Evolutionary conservation across 2,329 filamentous ascomycete species (phyloP).

Genomic region (Juglanconis oblonga): DNA sequence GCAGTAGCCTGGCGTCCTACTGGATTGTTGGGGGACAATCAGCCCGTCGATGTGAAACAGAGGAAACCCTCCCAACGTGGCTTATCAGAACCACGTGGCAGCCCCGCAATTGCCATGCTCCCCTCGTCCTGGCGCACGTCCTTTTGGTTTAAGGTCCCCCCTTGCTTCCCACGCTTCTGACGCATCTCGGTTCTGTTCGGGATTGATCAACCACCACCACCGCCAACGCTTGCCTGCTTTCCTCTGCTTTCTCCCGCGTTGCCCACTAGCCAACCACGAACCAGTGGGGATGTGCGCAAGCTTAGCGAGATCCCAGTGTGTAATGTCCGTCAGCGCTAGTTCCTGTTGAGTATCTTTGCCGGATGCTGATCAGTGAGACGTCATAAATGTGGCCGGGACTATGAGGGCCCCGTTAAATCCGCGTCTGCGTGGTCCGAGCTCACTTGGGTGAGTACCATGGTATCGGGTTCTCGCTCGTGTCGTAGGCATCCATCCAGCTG

Average conservation of each 20-base stretch:
- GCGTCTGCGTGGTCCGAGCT: too few relatives aligned
- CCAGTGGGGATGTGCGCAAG: background rate
- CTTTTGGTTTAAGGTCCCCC: background rate
- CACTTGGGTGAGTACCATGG: too few relatives aligned
- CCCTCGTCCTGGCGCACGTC: constrained; percentile 1
- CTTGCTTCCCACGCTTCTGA: constrained; percentile 5
- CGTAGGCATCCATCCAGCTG: too few relatives aligned
- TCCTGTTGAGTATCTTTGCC: background rate
- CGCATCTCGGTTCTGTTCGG: constrained; percentile 2
- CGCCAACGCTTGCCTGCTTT: background rate
- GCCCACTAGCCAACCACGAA: background rate
- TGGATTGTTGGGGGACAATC: background rate
- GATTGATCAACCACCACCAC: background rate
- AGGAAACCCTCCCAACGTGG: background rate
- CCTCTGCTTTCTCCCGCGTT: background rate
- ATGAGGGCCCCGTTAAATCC: too few relatives aligned
- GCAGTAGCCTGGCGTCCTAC: background rate
- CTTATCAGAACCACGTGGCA: constrained; percentile 18
- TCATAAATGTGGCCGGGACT: too few relatives aligned
- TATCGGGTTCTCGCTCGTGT: too few relatives aligned
- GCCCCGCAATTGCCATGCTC: constrained; percentile 19
- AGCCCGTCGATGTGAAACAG: background rate
- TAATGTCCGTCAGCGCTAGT: background rate
- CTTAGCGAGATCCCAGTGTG: background rate
- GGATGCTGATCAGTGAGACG: background rate